These are phyloP conservation scores for Sugiyamaella americana DNA, from an alignment of 805 yeast genomes.

Conservation along the genomic window DNA sequence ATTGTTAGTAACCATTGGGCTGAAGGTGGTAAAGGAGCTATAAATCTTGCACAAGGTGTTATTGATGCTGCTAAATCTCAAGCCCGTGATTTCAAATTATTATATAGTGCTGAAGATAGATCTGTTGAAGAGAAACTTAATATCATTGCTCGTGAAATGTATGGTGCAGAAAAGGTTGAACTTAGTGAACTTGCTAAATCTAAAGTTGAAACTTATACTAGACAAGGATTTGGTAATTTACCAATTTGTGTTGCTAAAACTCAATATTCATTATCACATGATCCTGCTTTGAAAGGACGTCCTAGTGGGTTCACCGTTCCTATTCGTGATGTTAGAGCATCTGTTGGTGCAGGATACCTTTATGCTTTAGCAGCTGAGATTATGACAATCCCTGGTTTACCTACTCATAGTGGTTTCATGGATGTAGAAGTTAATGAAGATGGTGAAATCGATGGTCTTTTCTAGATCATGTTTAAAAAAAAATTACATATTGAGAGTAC, in stretches of 20 bases:
- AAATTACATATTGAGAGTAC: not conserved
- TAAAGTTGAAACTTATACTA: conserved; percentile 74
- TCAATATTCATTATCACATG: conserved; percentile 93
- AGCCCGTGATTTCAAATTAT: conserved; percentile 50
- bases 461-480: conserved; percentile 35
- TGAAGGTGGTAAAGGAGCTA: conserved; percentile 88
- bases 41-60: conserved; percentile 76
- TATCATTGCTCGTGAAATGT: conserved; percentile 80
- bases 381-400: conserved; percentile 95
- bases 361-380: conserved; percentile 96
- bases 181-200: conserved; percentile 73
- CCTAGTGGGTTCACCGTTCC: conserved; percentile 93
- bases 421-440: conserved; percentile 88
- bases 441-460: conserved; percentile 91
- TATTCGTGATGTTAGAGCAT: conserved; percentile 86
- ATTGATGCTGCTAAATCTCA: conserved; percentile 54
- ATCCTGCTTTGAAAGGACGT: conserved; percentile 87
- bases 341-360: conserved; percentile 94
- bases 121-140: conserved; percentile 75
- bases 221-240: conserved; percentile 82
- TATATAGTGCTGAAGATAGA: conserved; percentile 60
- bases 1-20: conserved; percentile 93
- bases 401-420: conserved; percentile 95
- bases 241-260: conserved; percentile 98
- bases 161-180: conserved; percentile 85